Conservation (phyloP, 129 eudicot genomes). For the Arctium lappa region DNA sequence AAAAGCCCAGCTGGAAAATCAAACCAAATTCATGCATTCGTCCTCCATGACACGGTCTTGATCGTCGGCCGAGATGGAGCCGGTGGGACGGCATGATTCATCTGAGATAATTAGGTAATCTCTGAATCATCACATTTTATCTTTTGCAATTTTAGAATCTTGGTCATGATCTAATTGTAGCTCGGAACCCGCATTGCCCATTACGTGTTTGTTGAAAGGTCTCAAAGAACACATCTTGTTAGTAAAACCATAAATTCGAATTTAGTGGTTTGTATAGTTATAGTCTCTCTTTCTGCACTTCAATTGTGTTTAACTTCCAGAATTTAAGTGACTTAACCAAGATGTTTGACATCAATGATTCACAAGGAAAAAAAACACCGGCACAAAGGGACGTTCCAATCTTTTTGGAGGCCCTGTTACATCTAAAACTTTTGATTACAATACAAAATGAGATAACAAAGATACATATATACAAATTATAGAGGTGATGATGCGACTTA, state of each 20-base stretch:
- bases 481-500: too few species aligned
- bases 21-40: background rate
- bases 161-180: background rate
- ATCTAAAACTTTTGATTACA: too few species aligned
- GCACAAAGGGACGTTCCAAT: too few species aligned
- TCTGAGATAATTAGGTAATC: background rate
- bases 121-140: background rate
- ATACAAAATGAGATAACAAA: too few species aligned
- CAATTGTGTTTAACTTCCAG: too few species aligned
- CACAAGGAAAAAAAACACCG: too few species aligned
- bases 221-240: background rate
- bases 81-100: background rate
- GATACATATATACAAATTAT: too few species aligned
- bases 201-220: slow-evolving; percentile 9
- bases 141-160: background rate
- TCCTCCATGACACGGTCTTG: background rate
- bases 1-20: slow-evolving; percentile 6
- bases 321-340: too few species aligned
- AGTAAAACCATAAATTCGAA: background rate
- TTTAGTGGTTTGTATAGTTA: too few species aligned
- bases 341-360: too few species aligned
- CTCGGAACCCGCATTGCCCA: background rate
- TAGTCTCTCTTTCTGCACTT: too few species aligned
- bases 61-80: background rate
- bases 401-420: too few species aligned